Conservation (phyloP, 768 basidiomycete species). For the Leccinum boreale region DNA sequence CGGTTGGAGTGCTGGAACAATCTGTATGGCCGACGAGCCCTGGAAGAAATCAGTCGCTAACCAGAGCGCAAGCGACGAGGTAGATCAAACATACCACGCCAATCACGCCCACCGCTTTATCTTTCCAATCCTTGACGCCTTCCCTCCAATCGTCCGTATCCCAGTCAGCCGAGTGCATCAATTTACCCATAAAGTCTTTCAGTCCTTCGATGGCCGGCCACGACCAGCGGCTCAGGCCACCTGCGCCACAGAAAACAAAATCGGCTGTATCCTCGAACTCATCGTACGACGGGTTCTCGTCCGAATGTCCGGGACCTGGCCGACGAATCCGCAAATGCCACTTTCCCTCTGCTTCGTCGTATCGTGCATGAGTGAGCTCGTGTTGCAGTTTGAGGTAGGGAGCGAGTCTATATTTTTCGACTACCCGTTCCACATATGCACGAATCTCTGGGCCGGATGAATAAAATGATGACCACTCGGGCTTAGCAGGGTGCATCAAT, state of each 20-base stretch:
- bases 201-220: not conserved
- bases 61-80: too few species aligned
- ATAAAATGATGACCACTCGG: conserved; percentile 57
- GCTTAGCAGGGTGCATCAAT: not conserved
- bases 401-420: conserved; percentile 53
- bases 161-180: too few species aligned
- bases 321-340: conserved; percentile 52
- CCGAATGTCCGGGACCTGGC: conserved; percentile 14
- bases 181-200: too few species aligned
- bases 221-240: not conserved
- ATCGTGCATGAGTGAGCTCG: conserved; percentile 49
- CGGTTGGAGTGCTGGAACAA: too few species aligned
- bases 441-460: conserved; percentile 58
- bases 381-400: conserved; percentile 55
- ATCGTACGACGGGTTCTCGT: conserved; percentile 25
- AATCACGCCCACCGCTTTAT: too few species aligned
- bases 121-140: too few species aligned
- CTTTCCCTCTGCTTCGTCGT: conserved; percentile 47
- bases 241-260: not conserved
- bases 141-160: too few species aligned
- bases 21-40: too few species aligned
- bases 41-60: too few species aligned
- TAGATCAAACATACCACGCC: too few species aligned
- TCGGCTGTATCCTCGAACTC: not conserved
- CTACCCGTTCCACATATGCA: conserved; percentile 50